phyloP scores from a whole-genome alignment of 176 grass and related monocot species.

The Luzula sylvatica region DNA sequence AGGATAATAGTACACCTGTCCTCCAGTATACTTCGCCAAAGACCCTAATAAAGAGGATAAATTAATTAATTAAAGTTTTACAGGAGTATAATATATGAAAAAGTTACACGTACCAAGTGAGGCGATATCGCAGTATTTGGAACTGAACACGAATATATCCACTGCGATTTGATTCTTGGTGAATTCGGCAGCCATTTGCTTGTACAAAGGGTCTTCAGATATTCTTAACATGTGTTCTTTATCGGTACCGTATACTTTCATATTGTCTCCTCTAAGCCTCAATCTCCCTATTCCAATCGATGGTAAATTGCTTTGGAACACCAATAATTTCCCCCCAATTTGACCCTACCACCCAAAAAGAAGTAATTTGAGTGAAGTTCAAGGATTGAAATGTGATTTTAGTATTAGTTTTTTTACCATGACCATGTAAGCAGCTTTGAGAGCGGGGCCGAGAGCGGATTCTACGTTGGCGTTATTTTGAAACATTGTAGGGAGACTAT shows the following conservation, averaged over 20 bases:
- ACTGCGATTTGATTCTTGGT: constrained; percentile 84
- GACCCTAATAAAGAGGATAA: constrained; percentile 28
- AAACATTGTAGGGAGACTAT: constrained; percentile 95
- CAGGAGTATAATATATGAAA: no score
- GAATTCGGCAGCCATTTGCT: constrained; percentile 98
- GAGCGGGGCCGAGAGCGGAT: constrained; percentile 84
- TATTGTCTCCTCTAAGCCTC: constrained; percentile 85
- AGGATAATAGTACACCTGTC: constrained; percentile 92
- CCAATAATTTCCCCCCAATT: constrained; percentile 78
- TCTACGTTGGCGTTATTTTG: constrained; percentile 80
- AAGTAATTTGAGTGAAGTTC: no score
- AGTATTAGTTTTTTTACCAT: no score
- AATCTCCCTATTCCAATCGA: constrained; percentile 78
- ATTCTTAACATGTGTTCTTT: constrained; percentile 77
- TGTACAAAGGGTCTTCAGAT: constrained; percentile 91
- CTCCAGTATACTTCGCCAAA: constrained; percentile 90
- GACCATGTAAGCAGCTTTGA: constrained; percentile 93
- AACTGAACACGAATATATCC: constrained; percentile 82
- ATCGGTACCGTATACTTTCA: constrained; percentile 80
- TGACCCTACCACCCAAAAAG: no score
- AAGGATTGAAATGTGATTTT: no score
- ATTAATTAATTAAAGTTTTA: no score
- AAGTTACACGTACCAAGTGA: constrained; percentile 83
- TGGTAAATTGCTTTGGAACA: constrained; percentile 92
- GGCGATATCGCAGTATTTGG: constrained; percentile 84